Percentiles rank a stretch among this genome's conserved stretches.
phyloP scores from a whole-genome alignment of 1,139 yeast species.

The Geotrichum klebahnii region DNA sequence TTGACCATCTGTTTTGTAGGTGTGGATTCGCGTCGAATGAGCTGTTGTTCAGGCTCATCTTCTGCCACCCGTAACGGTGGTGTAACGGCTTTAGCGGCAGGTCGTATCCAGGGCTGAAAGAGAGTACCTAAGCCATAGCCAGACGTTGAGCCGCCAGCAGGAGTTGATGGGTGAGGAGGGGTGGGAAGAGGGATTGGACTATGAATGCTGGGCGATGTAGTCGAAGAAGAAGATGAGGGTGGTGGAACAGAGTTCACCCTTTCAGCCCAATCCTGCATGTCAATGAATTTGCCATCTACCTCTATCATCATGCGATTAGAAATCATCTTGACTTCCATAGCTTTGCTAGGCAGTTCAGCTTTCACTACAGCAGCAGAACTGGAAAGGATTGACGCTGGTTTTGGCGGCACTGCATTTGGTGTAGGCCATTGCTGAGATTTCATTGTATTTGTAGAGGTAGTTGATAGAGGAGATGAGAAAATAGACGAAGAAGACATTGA shows the following conservation, averaged over 20 bases:
- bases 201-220: not conserved
- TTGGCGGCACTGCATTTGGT: constrained; percentile 8
- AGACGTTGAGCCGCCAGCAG: constrained; percentile 7
- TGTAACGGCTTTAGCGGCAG: constrained; percentile 11
- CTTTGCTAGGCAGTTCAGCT: constrained; percentile 5
- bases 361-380: not conserved
- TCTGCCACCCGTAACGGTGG: not conserved
- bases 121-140: constrained; percentile 16
- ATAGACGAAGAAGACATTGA: constrained; percentile 2
- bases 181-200: constrained; percentile 2
- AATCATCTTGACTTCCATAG: constrained; percentile 34
- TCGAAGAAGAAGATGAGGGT: not conserved
- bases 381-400: not conserved
- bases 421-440: constrained; percentile 3
- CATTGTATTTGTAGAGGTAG: constrained; percentile 5
- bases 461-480: constrained; percentile 8
- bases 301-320: constrained; percentile 36
- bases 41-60: constrained; percentile 2
- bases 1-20: not conserved
- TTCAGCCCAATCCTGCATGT: constrained; percentile 38
- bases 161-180: not conserved
- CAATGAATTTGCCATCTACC: constrained; percentile 30
- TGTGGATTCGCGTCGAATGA: not conserved
- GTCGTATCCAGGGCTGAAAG: constrained; percentile 21
- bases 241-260: constrained; percentile 23